A percentile compares a stretch with the other conserved stretches of the same genome.
phyloP scores from a whole-genome alignment of 23 red algal genomes.

The Gracilaria vermiculophylla region DNA sequence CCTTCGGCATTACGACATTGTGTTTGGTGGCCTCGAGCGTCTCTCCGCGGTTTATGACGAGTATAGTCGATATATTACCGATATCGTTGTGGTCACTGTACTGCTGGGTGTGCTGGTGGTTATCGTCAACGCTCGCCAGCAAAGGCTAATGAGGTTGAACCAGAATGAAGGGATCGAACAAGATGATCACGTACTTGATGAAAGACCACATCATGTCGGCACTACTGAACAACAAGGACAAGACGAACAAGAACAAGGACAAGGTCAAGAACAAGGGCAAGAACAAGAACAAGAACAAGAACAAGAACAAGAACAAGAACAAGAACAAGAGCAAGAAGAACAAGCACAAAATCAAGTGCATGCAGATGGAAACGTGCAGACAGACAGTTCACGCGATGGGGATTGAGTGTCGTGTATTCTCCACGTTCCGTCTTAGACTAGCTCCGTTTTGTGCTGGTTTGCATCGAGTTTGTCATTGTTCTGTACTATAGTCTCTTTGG shows the following conservation, averaged over 20 bases:
- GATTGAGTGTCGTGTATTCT: not conserved
- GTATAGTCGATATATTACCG: not conserved
- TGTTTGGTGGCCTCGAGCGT: conserved; percentile 2
- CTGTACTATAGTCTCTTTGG: too few relatives aligned
- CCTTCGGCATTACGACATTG: conserved; percentile 3
- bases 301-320: not conserved
- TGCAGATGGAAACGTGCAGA: not conserved
- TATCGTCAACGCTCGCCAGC: conserved; percentile 38
- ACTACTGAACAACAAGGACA: too few relatives aligned
- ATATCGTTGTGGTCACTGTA: not conserved
- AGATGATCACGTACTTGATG: not conserved
- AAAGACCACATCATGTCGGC: too few relatives aligned
- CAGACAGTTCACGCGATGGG: not conserved
- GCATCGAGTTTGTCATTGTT: too few relatives aligned
- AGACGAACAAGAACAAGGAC: too few relatives aligned
- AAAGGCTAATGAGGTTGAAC: not conserved
- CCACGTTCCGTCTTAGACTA: not conserved
- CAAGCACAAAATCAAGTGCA: not conserved
- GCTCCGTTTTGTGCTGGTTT: too few relatives aligned
- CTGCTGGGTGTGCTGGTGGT: conserved; percentile 17
- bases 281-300: not conserved
- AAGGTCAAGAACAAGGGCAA: too few relatives aligned
- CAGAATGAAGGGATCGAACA: conserved; percentile 22
- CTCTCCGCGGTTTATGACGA: not conserved
- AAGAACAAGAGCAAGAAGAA: too few relatives aligned